These are phyloP conservation scores for Phaeodactylum tricornutum DNA, from an alignment of 108 stramenopile species.

Conservation along the genomic window DNA sequence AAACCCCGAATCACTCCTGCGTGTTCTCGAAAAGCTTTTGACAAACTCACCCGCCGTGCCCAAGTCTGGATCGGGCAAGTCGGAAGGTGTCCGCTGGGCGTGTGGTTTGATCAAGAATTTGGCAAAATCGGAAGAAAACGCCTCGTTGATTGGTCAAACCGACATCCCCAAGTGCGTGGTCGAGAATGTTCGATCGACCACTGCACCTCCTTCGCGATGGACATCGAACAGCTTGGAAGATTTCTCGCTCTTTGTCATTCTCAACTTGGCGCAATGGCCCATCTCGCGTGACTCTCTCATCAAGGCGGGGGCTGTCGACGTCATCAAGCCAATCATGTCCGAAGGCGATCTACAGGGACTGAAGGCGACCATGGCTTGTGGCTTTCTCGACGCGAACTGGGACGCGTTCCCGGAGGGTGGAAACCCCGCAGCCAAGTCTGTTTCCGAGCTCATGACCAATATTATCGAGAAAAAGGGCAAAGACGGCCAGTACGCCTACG, in stretches of 20 bases:
- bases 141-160: constrained; percentile 78
- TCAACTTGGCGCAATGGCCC: constrained; percentile 84
- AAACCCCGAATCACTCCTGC: constrained; percentile 73
- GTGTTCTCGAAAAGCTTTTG: constrained; percentile 73
- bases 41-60: constrained; percentile 83
- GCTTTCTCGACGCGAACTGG: constrained; percentile 76
- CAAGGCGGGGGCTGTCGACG: constrained; percentile 79
- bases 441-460: constrained; percentile 86
- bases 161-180: constrained; percentile 85
- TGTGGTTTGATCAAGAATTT: constrained; percentile 92
- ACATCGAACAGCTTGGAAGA: constrained; percentile 86
- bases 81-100: constrained; percentile 87
- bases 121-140: constrained; percentile 80
- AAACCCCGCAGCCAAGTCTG: constrained; percentile 72
- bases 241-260: constrained; percentile 79
- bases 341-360: constrained; percentile 86
- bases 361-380: constrained; percentile 89
- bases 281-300: constrained; percentile 69
- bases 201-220: constrained; percentile 80
- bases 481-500: constrained; percentile 87
- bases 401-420: constrained; percentile 76
- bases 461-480: constrained; percentile 87
- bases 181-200: constrained; percentile 71
- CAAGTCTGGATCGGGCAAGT: constrained; percentile 85
- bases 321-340: constrained; percentile 82